Percentiles rank a stretch among this genome's conserved stretches.
Conservation (phyloP, 306 rosid genomes). For the Rosa multiflora region DNA sequence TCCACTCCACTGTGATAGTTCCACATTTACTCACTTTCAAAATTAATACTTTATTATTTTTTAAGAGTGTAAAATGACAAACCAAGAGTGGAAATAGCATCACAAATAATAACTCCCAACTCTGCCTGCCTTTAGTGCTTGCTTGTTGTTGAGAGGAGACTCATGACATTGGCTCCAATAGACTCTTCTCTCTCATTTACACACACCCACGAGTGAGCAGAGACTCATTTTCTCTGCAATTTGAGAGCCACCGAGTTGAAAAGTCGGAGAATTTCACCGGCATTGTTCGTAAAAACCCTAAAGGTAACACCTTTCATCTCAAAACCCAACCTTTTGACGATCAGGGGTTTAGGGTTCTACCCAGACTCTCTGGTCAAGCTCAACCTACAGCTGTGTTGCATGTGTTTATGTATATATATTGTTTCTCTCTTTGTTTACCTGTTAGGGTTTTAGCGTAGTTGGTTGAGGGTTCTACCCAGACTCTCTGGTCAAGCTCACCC, state of each 20-base stretch:
- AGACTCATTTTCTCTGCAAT: background rate
- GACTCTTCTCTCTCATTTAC: background rate
- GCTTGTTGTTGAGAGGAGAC: background rate
- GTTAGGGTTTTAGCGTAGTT: background rate
- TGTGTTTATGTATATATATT: background rate
- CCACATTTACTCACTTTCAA: background rate
- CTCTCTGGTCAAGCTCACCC: background rate
- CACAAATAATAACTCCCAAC: background rate
- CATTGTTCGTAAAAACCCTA: slow-evolving; percentile 13
- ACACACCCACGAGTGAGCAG: background rate
- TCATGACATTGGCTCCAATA: background rate
- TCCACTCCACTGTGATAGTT: too few relatives aligned
- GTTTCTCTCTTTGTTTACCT: background rate
- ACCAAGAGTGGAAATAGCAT: background rate
- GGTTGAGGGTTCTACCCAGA: background rate
- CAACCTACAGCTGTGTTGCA: background rate
- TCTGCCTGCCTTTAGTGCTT: background rate
- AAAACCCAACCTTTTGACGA: background rate
- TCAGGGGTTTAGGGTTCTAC: slow-evolving; percentile 14
- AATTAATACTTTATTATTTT: background rate
- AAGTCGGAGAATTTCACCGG: background rate
- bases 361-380: background rate
- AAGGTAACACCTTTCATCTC: background rate
- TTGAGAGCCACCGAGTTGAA: background rate
- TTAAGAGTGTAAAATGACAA: background rate